Base-by-base conservation (phyloP, 2,329 filamentous ascomycete species). In the Arthrobotrys entomopaga region DNA sequence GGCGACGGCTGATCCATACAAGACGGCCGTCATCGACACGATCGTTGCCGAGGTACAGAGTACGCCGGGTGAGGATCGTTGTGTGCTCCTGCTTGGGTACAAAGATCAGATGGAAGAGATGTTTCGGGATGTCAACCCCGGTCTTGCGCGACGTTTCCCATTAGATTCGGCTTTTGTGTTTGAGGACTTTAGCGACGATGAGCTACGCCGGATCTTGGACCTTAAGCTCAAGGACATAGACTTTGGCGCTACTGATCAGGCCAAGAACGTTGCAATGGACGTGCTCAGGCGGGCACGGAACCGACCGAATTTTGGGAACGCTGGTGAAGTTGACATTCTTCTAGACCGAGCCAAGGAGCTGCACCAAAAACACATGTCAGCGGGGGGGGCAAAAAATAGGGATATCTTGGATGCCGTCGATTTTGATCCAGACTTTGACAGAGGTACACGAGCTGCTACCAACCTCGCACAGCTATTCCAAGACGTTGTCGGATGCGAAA, bases 1-100 rank as follows among this genome's bases (percentile, higher is more conserved):
- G 46, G 58, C n/a, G n/a, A n/a, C n/a, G n/a, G n/a, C 48, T 63
- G 58, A 63, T 53, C 58, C 58, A 53, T 63, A 63, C 58, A 86
- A 84, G 52, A 50, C 49, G 43, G 49, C 49, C 20, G 88, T 91
- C 0, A 84, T 92, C 2, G 90, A 92, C 77, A 92, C 89, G 0
- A 87, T 92, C 10, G 90, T 92, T 0, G 88, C 89, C 0, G 88
- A 91, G 76, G 86, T 93, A 0, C 90, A 92, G 73, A 89, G 86
- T 76, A 85, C 85, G 0, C 87, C 89, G 0, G 89, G 89, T 0
- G 90, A 92, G 24, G 89, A 93, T 80, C 86, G 89, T 2, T 92
- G 89, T 75, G 88, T 93, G 0, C 82, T 93, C 0, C 82, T 93
- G 0, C 82, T 92, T 0, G 90, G 91, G 0, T 93, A 93, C 80